phyloP scores from a whole-genome alignment of 306 rosid species.

The Albizia julibrissin region DNA sequence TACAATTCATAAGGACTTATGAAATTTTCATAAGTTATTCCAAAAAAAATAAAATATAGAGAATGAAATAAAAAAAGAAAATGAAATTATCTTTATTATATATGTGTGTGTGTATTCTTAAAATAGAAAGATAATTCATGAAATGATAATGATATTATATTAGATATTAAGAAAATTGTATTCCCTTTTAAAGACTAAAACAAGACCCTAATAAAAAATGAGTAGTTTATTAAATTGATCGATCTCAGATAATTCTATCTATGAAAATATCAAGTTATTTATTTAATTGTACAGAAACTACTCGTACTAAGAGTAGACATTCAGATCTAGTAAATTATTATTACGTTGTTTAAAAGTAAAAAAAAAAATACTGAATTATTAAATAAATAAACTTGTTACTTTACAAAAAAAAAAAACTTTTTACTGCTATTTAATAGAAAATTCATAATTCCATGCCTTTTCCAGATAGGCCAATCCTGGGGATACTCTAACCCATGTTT shows the following conservation, averaged over 20 bases:
- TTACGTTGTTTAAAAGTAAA: background rate
- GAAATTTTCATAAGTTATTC: no score
- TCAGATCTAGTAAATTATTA: background rate
- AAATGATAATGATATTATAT: background rate
- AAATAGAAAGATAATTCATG: background rate
- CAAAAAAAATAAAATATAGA: no score
- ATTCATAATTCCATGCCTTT: no score
- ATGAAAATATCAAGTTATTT: background rate
- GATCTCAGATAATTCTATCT: background rate
- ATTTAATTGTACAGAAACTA: background rate
- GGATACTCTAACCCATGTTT: background rate
- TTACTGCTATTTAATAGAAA: no score
- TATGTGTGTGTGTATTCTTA: no score
- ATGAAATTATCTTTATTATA: no score
- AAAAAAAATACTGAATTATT: no score
- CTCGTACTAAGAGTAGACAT: background rate
- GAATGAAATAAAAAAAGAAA: no score
- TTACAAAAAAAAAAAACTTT: no score
- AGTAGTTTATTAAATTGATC: no score
- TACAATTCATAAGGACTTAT: no score
- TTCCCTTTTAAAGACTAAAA: background rate
- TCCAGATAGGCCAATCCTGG: background rate
- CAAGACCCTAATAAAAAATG: background rate
- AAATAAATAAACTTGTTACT: no score
- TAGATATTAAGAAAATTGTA: background rate